Evolutionary conservation across 148 eudicot species (phyloP), one percentile per base, ranked within the genome.

Genomic region (Gaultheria prostrata): DNA sequence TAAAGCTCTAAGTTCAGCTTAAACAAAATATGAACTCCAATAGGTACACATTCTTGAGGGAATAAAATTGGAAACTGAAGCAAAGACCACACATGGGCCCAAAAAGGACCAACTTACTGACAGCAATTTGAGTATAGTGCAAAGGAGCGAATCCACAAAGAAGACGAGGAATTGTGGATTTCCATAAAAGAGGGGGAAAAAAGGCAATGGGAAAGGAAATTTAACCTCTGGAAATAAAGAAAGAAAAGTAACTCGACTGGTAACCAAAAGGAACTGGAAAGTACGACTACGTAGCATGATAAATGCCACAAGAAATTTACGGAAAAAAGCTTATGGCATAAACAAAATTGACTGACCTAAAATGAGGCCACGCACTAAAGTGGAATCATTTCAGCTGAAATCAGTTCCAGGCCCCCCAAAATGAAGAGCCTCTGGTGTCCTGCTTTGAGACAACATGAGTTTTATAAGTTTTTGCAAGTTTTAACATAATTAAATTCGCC

Each of bases 381-480:
- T 92, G 99, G 98, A 91, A 90, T 91, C 98, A 93, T 92, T 93
- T 97, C 98, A 88, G 96, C 98, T 89, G 95, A 90, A 93, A 92
- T 90, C 94, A 93, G 92, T 94, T 93, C 94, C 98, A 91, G 94
- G 99, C 96, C 96, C 98, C 93, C 93, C 92, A 91, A 91, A 91
- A 93, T 82, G 96, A 97, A 67, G 98, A 95, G 97, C 97, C 97
- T 88, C 94, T 94, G 91, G 89, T 90, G 90, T 93, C 98, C 99
- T 97, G 99, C 95, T 95, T 88, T 88, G 92, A 92, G 92, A 93
- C 94, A 95, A 92, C 86, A 94, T 87, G 94, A 93, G 89, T 90
- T 91, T 87, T 91, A 95, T 93, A 89, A 93, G 93, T 87, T 88
- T 87, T 88, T 90, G 88, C 89, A 87, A 28, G 85, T 86, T 88